phyloP scores from a whole-genome alignment of 169 alveolate species.

The Miamiensis avidus region DNA sequence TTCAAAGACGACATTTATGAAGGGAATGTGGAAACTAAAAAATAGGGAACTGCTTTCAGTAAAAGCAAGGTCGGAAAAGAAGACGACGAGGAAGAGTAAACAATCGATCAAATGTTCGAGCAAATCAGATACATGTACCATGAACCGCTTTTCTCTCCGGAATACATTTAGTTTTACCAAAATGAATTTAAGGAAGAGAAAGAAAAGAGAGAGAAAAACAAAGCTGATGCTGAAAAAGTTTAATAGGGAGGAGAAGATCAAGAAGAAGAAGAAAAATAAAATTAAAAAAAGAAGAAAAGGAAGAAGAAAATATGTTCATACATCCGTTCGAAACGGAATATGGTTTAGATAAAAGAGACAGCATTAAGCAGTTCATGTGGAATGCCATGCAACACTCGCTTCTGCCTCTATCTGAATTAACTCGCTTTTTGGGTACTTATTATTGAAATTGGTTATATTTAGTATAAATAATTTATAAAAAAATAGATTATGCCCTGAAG shows the following conservation, averaged over 20 bases:
- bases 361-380: not conserved
- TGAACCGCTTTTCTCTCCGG: not conserved
- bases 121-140: not conserved
- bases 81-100: no score
- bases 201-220: not conserved
- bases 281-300: not conserved
- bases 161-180: not conserved
- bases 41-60: not conserved
- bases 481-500: not conserved
- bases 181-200: not conserved
- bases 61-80: no score
- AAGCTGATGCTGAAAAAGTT: not conserved
- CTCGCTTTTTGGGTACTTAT: not conserved
- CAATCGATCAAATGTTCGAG: not conserved
- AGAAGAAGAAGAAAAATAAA: not conserved
- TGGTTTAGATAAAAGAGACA: not conserved
- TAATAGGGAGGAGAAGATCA: not conserved
- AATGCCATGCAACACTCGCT: not conserved
- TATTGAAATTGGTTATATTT: no score
- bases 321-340: not conserved
- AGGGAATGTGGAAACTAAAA: not conserved
- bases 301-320: not conserved
- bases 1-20: not conserved
- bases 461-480: no score
- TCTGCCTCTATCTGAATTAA: not conserved